These are phyloP conservation scores for Celoporthe dispersa DNA, from an alignment of 2,329 filamentous ascomycete genomes.

Conservation along the genomic window DNA sequence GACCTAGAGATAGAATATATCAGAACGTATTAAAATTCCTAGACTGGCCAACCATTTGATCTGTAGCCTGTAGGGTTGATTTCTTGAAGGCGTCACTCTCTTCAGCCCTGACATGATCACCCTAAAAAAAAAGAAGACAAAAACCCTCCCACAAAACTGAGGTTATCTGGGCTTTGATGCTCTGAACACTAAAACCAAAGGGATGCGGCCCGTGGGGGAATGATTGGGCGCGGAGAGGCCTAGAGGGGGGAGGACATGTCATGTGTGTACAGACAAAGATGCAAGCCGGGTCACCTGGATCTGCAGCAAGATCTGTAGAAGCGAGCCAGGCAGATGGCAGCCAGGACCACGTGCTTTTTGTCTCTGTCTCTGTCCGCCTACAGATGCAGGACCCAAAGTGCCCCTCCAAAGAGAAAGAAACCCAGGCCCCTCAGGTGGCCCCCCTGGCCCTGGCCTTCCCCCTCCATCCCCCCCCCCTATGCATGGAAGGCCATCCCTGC, in stretches of 20 bases:
- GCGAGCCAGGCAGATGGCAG: neutral
- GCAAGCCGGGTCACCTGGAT: neutral
- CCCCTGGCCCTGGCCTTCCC: neutral
- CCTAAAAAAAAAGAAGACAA: too few relatives aligned
- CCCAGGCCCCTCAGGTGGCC: neutral
- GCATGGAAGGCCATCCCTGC: neutral
- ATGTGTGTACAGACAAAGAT: neutral
- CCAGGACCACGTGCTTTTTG: neutral
- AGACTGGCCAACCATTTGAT: too few relatives aligned
- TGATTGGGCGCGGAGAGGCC: constrained; percentile 2
- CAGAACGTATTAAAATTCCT: too few relatives aligned
- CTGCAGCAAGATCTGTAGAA: neutral
- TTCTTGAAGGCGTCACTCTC: neutral
- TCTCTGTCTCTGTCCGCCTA: neutral
- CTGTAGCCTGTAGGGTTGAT: too few relatives aligned
- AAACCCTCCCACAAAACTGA: too few relatives aligned
- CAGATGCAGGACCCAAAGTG: neutral
- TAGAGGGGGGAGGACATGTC: neutral
- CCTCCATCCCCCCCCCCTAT: neutral
- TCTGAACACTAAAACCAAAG: neutral
- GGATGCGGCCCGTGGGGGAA: neutral
- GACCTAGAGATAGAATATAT: too few relatives aligned
- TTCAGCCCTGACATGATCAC: neutral
- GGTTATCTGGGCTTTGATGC: neutral
- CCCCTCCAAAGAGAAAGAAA: neutral